These are phyloP conservation scores for Lophiostoma macrostomum DNA, from an alignment of 495 filamentous ascomycete species.

Conservation along the genomic window DNA sequence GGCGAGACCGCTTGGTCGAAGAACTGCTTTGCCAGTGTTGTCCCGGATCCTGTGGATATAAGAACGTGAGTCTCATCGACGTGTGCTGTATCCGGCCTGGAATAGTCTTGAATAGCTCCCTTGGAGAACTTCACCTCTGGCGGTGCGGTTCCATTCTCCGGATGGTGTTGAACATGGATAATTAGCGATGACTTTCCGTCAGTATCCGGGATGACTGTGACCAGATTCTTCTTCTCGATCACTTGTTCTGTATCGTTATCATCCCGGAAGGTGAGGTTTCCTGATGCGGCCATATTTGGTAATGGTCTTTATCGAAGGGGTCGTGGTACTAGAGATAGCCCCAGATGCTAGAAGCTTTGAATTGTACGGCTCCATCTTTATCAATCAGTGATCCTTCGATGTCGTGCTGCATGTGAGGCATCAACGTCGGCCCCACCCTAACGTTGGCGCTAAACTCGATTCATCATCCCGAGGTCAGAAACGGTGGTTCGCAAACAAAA, in stretches of 20 bases:
- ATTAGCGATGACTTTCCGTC: constrained; percentile 11
- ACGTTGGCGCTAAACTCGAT: no score
- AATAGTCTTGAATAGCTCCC: background rate
- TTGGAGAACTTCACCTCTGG: constrained; percentile 16
- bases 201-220: constrained; percentile 7
- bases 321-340: no score
- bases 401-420: no score
- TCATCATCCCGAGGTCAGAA: no score
- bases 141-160: background rate
- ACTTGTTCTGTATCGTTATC: constrained; percentile 5
- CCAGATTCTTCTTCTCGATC: constrained; percentile 9
- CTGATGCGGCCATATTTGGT: background rate
- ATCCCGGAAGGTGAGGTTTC: constrained; percentile 9
- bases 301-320: no score
- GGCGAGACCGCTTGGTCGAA: constrained; percentile 57
- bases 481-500: no score
- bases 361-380: no score
- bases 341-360: no score
- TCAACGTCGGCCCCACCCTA: no score
- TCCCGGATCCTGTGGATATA: constrained; percentile 72
- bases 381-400: no score
- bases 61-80: constrained; percentile 53
- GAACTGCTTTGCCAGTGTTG: constrained; percentile 55
- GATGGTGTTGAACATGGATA: constrained; percentile 15
- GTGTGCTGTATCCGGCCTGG: background rate